Percentiles rank a stretch among this genome's conserved stretches.
Evolutionary conservation across 192 early-diverging fungal genomes (phyloP).

Genomic region (Neocallimastix lanati): DNA sequence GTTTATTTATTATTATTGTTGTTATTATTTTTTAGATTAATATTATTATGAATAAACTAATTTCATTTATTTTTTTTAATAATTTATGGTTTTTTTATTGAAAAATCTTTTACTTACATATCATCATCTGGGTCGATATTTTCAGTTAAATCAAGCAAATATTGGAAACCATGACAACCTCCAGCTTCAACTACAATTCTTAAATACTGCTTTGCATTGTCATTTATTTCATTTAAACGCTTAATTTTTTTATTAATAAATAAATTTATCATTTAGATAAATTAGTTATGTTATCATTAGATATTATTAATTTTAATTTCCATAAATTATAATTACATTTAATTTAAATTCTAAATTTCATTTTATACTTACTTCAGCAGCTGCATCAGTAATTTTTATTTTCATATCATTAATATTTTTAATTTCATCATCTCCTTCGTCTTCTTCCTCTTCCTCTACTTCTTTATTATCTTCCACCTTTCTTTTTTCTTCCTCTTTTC

Average conservation of each 20-base stretch:
- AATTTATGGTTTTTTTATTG: too few relatives aligned
- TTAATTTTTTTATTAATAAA: too few relatives aligned
- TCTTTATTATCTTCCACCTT: not conserved
- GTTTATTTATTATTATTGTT: too few relatives aligned
- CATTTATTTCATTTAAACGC: conserved; percentile 13
- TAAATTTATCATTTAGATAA: too few relatives aligned
- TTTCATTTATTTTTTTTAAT: too few relatives aligned
- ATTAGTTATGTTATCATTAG: too few relatives aligned
- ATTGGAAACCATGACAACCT: conserved; percentile 74
- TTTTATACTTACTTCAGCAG: not conserved
- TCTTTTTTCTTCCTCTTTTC: not conserved
- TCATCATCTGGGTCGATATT: conserved; percentile 41
- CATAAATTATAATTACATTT: too few relatives aligned
- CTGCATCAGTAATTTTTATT: not conserved
- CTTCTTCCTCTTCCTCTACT: not conserved
- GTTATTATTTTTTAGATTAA: too few relatives aligned
- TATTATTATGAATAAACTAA: too few relatives aligned
- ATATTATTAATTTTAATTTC: too few relatives aligned
- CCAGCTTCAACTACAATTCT: conserved; percentile 65
- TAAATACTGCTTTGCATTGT: conserved; percentile 25
- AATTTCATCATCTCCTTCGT: not conserved
- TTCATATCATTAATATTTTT: not conserved
- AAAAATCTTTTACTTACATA: conserved; percentile 27
- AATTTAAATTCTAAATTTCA: too few relatives aligned
- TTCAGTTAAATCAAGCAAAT: conserved; percentile 56